A percentile compares a stretch with the other conserved stretches of the same genome.
Evolutionary conservation across 306 rosid genomes (phyloP).

Genomic region (Ormosia emarginata): DNA sequence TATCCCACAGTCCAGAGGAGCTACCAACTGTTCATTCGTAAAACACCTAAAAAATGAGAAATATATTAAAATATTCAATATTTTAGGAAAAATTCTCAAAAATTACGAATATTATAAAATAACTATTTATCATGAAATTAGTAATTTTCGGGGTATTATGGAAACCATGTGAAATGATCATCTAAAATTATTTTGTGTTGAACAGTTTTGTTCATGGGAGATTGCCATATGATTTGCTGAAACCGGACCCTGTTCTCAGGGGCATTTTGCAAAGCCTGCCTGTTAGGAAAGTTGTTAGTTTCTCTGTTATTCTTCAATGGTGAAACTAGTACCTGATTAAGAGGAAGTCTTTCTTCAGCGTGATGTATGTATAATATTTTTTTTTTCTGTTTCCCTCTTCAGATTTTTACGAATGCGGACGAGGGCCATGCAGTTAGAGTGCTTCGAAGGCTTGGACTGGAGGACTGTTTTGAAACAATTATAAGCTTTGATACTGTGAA

Average conservation of each 20-base stretch:
- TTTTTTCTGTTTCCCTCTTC: not conserved
- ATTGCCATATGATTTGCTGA: slow-evolving; percentile 66
- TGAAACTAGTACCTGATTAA: not conserved
- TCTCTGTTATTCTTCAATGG: not conserved
- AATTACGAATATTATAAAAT: too few species aligned
- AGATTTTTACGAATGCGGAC: slow-evolving; percentile 79
- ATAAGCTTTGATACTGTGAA: slow-evolving; percentile 86
- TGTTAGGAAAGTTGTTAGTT: slow-evolving; percentile 69
- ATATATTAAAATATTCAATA: too few species aligned
- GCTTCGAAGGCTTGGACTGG: slow-evolving; percentile 74
- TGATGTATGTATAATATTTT: not conserved
- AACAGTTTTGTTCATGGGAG: slow-evolving; percentile 81
- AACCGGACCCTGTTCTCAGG: slow-evolving; percentile 71
- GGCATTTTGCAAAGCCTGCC: slow-evolving; percentile 76
- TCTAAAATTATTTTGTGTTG: slow-evolving; percentile 12
- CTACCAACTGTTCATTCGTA: too few species aligned
- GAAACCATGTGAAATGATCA: not conserved
- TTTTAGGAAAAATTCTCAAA: too few species aligned
- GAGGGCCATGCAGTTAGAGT: slow-evolving; percentile 53
- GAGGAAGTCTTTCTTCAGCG: not conserved
- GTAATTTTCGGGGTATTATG: too few species aligned
- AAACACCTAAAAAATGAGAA: too few species aligned
- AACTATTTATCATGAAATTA: too few species aligned
- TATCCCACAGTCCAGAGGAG: too few species aligned
- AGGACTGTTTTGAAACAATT: slow-evolving; percentile 76